Base-by-base conservation (phyloP, 2,329 filamentous ascomycete genomes). In the Elsinoe arachidis region DNA sequence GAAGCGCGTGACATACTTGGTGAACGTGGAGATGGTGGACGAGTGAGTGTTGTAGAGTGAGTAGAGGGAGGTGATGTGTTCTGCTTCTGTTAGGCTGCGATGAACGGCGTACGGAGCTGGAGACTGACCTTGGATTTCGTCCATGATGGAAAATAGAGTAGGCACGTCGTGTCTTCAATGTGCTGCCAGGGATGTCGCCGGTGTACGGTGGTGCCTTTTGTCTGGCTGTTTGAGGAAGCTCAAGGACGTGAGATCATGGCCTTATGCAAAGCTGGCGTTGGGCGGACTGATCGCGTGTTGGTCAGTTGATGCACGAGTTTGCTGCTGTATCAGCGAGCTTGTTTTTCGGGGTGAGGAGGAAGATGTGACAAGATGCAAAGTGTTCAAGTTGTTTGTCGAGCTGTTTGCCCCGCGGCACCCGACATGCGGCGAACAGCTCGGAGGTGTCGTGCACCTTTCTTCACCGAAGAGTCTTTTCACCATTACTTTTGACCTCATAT, bases 41-140 rank as follows among this genome's bases (percentile, higher is more conserved):
- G 54, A 56, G 43, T 56, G 54, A 14, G 41, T 47, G 26, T 38
- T 47, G 41, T 56, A 56, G 17, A 56, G 37, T n/a, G 54, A 47
- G 33, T 56, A 56, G n/a, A 56, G 54, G 2, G 54, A 56, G 26
- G 54, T 56, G 41, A 56, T 14, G 54, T 56, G 41, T 17, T 49
- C 54, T 56, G 26, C 9, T 17, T 39, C 7, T 33, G 53, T 39
- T n/a, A 51, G 37, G 5, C 12, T 52, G 6, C 9, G 47, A 11
- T 33, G 26, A 15, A 21, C 1, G 11, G 26, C 5, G 19, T 17
- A 21, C n/a, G 5, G 2, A 19, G 5, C 12, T 17, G 11, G 5
- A n/a, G 1, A 9, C 21, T 26, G 2, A 56, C 54, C 41, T 46
- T 56, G 54, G 12, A 56, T n/a, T 19, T 49, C 54, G 9, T 56